Conservation (phyloP, 176 grass and related monocot genomes). For the Lolium perenne region DNA sequence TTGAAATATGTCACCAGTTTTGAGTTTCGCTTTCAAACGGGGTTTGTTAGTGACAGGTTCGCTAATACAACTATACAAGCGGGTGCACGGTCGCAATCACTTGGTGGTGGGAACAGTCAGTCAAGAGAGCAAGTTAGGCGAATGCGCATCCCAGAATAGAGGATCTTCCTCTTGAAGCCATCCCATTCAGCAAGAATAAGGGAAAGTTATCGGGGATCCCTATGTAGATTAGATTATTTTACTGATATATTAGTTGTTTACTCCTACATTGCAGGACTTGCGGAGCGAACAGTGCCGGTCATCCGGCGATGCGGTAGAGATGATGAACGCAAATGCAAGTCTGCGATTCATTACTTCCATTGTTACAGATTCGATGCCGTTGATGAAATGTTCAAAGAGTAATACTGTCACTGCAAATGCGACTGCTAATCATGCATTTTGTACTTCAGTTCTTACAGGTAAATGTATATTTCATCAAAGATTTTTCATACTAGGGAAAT, state of each 20-base stretch:
- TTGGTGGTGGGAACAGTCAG: not conserved
- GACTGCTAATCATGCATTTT: not conserved
- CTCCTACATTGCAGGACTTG: not conserved
- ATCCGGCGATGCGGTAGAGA: not conserved
- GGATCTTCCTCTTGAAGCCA: not conserved
- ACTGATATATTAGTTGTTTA: not conserved
- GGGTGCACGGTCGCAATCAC: not conserved
- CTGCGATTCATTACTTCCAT: too few relatives aligned
- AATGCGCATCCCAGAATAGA: not conserved
- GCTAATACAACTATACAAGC: not conserved
- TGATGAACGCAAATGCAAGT: too few relatives aligned
- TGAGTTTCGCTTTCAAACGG: too few relatives aligned
- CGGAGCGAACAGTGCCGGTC: not conserved
- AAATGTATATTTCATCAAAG: not conserved
- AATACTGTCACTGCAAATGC: not conserved
- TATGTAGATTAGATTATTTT: not conserved
- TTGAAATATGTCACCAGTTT: too few relatives aligned
- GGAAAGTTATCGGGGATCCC: not conserved
- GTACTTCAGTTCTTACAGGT: not conserved
- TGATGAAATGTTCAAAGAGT: not conserved
- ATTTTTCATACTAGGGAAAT: slow-evolving; percentile 28
- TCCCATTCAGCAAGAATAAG: not conserved
- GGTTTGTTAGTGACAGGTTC: not conserved
- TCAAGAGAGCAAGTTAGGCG: not conserved
- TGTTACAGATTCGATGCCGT: not conserved